These are phyloP conservation scores for Phalaenopsis equestris DNA, from an alignment of 106 monocot species.

Conservation along the genomic window DNA sequence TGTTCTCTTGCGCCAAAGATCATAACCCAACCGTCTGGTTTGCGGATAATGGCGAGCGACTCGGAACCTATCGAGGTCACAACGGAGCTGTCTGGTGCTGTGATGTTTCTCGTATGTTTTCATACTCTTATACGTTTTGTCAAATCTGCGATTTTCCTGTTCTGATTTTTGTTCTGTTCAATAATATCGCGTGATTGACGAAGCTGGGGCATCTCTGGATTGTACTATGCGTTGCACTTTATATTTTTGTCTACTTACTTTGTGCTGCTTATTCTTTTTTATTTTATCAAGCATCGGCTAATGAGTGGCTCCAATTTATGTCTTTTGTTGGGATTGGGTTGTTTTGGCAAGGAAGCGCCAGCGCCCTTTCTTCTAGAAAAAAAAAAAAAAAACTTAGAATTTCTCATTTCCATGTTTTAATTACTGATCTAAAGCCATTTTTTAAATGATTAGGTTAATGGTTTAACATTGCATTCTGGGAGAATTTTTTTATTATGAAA, in stretches of 20 bases:
- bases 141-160: background rate
- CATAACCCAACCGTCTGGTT: constrained; percentile 90
- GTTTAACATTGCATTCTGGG: background rate
- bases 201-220: background rate
- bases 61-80: constrained; percentile 89
- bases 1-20: constrained; percentile 98
- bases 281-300: too few species aligned
- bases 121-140: background rate
- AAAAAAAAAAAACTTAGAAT: background rate
- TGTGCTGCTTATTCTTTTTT: too few species aligned
- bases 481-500: too few species aligned
- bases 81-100: constrained; percentile 99
- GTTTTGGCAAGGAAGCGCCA: too few species aligned
- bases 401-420: background rate
- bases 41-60: constrained; percentile 88
- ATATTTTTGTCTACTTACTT: too few species aligned
- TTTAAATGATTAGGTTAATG: background rate
- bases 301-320: too few species aligned
- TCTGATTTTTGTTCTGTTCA: background rate
- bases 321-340: too few species aligned
- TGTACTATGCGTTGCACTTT: too few species aligned
- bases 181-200: background rate
- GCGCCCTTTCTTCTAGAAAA: background rate
- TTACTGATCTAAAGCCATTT: background rate
- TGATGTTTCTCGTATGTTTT: constrained; percentile 69